Percentiles rank a stretch among this genome's conserved stretches.
phyloP scores from a whole-genome alignment of 768 basidiomycete species.

The Roridomyces roridus region DNA sequence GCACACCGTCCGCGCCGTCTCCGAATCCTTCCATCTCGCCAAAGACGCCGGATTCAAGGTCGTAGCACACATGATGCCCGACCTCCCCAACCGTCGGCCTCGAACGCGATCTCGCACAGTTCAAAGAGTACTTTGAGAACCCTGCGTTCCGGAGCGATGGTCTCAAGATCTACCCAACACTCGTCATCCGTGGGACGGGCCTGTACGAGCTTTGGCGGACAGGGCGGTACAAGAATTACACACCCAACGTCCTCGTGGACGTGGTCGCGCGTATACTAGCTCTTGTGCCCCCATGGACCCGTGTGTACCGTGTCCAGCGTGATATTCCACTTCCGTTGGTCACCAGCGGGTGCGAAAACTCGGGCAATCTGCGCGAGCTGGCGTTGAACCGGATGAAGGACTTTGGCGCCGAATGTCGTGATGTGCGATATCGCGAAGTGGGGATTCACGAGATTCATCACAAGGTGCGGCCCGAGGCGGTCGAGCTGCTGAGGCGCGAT shows the following conservation, averaged over 20 bases:
- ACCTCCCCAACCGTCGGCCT: slow-evolving; percentile 97
- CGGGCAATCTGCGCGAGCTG: slow-evolving; percentile 94
- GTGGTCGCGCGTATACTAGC: slow-evolving; percentile 96
- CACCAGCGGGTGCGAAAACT: slow-evolving; percentile 96
- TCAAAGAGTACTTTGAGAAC: slow-evolving; percentile 99
- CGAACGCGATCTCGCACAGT: slow-evolving; percentile 97
- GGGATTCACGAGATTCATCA: slow-evolving; percentile 99
- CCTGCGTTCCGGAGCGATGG: slow-evolving; percentile 97
- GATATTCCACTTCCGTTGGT: slow-evolving; percentile 98
- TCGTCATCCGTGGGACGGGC: slow-evolving; percentile 97
- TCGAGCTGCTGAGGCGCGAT: slow-evolving; percentile 94
- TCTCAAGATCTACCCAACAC: slow-evolving; percentile 96
- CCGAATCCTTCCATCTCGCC: slow-evolving; percentile 95
- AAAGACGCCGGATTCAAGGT: slow-evolving; percentile 99
- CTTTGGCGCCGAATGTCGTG: slow-evolving; percentile 96
- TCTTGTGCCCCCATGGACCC: slow-evolving; percentile 97
- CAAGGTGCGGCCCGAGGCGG: slow-evolving; percentile 93
- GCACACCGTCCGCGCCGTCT: slow-evolving; percentile 96
- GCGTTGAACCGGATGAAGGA: slow-evolving; percentile 99
- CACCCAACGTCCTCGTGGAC: slow-evolving; percentile 97
- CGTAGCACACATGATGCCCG: slow-evolving; percentile 99
- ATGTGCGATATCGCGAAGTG: slow-evolving; percentile 97
- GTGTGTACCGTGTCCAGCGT: slow-evolving; percentile 97
- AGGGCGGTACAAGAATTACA: slow-evolving; percentile 98
- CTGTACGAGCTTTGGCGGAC: slow-evolving; percentile 96